Evolutionary conservation across 768 basidiomycete species (phyloP).

Genomic region (Tylopilus sp.): DNA sequence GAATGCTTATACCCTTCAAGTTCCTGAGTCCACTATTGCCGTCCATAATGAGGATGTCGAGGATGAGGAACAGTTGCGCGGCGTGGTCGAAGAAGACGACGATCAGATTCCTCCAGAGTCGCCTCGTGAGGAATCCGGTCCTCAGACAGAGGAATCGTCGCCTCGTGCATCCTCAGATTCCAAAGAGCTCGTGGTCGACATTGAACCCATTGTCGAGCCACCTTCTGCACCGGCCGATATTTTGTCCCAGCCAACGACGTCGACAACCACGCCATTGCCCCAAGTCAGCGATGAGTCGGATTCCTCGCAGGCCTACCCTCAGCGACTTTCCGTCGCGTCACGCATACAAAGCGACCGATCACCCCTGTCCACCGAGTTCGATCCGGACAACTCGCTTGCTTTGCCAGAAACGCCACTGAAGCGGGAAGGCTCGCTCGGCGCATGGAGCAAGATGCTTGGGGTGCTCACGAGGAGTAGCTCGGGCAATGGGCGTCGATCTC

Average conservation of each 20-base stretch:
- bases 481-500: slow-evolving; percentile 67
- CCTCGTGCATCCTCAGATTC: slow-evolving; percentile 55
- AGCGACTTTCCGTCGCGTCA: slow-evolving; percentile 58
- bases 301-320: slow-evolving; percentile 53
- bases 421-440: slow-evolving; percentile 52
- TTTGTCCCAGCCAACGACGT: slow-evolving; percentile 44
- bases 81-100: slow-evolving; percentile 41
- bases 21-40: slow-evolving; percentile 62
- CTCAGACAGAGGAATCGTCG: slow-evolving; percentile 50
- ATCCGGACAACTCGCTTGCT: slow-evolving; percentile 45
- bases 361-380: slow-evolving; percentile 47
- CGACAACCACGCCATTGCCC: slow-evolving; percentile 38
- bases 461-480: slow-evolving; percentile 66
- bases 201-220: slow-evolving; percentile 56
- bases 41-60: slow-evolving; percentile 52
- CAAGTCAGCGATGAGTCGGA: slow-evolving; percentile 45
- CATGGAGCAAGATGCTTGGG: slow-evolving; percentile 66
- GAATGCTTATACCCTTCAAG: slow-evolving; percentile 29
- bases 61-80: slow-evolving; percentile 37
- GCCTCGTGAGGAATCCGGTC: slow-evolving; percentile 43
- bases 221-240: slow-evolving; percentile 43
- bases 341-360: slow-evolving; percentile 61
- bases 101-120: slow-evolving; percentile 52
- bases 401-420: slow-evolving; percentile 48
- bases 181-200: slow-evolving; percentile 61